Percentiles rank a stretch among this genome's conserved stretches.
phyloP scores from a whole-genome alignment of 495 filamentous ascomycete species.

The Penicillium coprophilum region DNA sequence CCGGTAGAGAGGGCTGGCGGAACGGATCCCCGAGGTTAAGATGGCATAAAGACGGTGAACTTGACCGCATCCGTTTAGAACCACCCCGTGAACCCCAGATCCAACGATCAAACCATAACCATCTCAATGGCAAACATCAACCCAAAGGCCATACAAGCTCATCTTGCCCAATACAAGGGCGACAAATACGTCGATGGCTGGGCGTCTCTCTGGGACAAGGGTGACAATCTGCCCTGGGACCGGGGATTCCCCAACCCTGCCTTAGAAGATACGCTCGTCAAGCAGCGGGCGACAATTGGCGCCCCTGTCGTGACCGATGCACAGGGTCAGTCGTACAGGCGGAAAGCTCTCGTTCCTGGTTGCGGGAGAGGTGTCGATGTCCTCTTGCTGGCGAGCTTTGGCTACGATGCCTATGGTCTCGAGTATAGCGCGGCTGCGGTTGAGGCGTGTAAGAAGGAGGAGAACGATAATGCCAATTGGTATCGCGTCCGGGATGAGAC shows the following conservation, averaged over 20 bases:
- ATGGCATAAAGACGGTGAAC: slow-evolving; percentile 21
- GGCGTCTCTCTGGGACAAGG: slow-evolving; percentile 62
- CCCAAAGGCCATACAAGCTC: slow-evolving; percentile 27
- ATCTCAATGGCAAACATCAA: slow-evolving; percentile 21
- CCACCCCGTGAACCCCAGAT: not conserved
- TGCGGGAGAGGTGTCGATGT: slow-evolving; percentile 79
- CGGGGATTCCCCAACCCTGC: slow-evolving; percentile 64
- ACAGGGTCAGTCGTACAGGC: slow-evolving; percentile 28
- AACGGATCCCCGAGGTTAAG: not conserved
- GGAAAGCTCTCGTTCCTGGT: slow-evolving; percentile 63
- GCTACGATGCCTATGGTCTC: slow-evolving; percentile 72
- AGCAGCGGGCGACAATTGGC: slow-evolving; percentile 48
- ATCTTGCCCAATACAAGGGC: slow-evolving; percentile 32
- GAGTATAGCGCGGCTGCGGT: slow-evolving; percentile 62
- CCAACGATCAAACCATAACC: slow-evolving; percentile 19
- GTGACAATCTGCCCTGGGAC: slow-evolving; percentile 68
- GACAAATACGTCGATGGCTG: slow-evolving; percentile 48
- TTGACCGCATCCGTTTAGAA: not conserved
- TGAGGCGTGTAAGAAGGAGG: slow-evolving; percentile 52
- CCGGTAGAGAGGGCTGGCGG: not conserved
- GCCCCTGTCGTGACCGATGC: slow-evolving; percentile 31
- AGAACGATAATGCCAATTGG: slow-evolving; percentile 32
- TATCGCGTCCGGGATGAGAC: slow-evolving; percentile 49
- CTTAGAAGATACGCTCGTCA: slow-evolving; percentile 59
- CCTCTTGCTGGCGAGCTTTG: slow-evolving; percentile 64